A percentile compares a stretch with the other conserved stretches of the same genome.
phyloP scores from a whole-genome alignment of 352 stramenopile genomes.

The Ophiocytium majus region DNA sequence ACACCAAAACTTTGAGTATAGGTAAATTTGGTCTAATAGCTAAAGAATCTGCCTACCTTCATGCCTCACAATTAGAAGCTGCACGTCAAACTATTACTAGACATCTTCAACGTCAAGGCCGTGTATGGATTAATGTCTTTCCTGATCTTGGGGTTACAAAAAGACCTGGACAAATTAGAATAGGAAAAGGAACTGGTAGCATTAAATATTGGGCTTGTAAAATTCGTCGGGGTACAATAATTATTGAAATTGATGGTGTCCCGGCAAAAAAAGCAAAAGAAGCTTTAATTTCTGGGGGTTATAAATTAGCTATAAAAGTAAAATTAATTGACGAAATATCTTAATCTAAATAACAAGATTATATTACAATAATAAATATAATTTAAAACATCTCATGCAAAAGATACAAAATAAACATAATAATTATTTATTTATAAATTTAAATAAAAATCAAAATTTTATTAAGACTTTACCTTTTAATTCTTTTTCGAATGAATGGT shows the following conservation, averaged over 20 bases:
- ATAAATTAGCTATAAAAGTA: conserved; percentile 7
- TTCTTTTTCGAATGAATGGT: conserved; percentile 3
- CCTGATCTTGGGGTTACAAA: conserved; percentile 12
- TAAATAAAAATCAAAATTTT: conserved; percentile 9
- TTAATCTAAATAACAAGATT: neutral
- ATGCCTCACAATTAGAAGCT: conserved; percentile 24
- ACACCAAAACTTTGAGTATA: neutral
- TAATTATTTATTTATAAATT: conserved; percentile 1
- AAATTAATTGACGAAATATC: neutral
- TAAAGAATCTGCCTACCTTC: conserved; percentile 9
- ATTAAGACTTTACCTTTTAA: neutral
- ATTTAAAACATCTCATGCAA: neutral
- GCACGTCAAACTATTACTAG: conserved; percentile 23
- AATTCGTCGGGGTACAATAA: neutral
- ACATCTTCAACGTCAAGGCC: conserved; percentile 18
- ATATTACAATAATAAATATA: conserved; percentile 4
- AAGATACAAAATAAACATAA: neutral
- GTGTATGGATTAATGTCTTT: conserved; percentile 14
- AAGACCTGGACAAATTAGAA: conserved; percentile 9
- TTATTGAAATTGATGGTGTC: neutral
- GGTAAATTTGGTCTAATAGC: conserved; percentile 15
- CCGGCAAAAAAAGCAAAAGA: neutral
- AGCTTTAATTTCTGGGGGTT: conserved; percentile 6
- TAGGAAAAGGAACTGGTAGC: conserved; percentile 24
- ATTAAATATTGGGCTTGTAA: conserved; percentile 22